Evolutionary conservation across 2,329 filamentous ascomycete species (phyloP).

Genomic region (Meredithiella fracta): DNA sequence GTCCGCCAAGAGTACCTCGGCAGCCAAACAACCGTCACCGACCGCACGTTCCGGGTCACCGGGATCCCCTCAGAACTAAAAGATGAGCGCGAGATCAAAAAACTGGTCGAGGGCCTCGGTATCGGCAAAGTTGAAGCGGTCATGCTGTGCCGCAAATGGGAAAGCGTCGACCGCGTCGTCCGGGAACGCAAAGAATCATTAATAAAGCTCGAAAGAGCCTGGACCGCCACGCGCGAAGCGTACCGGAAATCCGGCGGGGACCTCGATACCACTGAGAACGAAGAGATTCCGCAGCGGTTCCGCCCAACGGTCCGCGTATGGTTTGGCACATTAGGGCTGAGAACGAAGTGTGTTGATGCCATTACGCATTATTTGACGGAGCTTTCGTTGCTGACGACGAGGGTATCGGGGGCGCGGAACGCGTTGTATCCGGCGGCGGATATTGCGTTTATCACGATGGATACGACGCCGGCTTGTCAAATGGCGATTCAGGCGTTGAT

Average conservation of each 20-base stretch:
- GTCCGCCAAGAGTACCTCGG: slow-evolving; percentile 83
- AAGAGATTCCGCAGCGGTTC: slow-evolving; percentile 14
- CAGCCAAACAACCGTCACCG: slow-evolving; percentile 85
- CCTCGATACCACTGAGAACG: background rate
- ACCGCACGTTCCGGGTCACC: slow-evolving; percentile 80
- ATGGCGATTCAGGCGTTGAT: slow-evolving; percentile 93
- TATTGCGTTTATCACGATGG: slow-evolving; percentile 92
- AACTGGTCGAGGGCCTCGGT: slow-evolving; percentile 70
- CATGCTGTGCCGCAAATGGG: slow-evolving; percentile 76
- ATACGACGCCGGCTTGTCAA: slow-evolving; percentile 79
- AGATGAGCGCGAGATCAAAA: slow-evolving; percentile 67
- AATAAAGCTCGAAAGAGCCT: slow-evolving; percentile 63
- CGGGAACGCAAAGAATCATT: slow-evolving; percentile 47
- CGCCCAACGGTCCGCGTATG: slow-evolving; percentile 59
- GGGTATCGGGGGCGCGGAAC: slow-evolving; percentile 51
- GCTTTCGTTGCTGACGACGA: slow-evolving; percentile 60
- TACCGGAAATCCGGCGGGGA: background rate
- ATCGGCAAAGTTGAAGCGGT: slow-evolving; percentile 85
- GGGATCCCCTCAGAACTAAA: slow-evolving; percentile 69
- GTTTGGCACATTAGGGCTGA: slow-evolving; percentile 59
- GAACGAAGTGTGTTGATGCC: slow-evolving; percentile 62
- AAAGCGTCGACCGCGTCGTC: slow-evolving; percentile 59
- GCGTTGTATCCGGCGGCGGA: slow-evolving; percentile 65
- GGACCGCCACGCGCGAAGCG: slow-evolving; percentile 35
- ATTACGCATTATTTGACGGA: slow-evolving; percentile 90